Conservation (phyloP, 305 asterid species). For the Solanum hybrid region DNA sequence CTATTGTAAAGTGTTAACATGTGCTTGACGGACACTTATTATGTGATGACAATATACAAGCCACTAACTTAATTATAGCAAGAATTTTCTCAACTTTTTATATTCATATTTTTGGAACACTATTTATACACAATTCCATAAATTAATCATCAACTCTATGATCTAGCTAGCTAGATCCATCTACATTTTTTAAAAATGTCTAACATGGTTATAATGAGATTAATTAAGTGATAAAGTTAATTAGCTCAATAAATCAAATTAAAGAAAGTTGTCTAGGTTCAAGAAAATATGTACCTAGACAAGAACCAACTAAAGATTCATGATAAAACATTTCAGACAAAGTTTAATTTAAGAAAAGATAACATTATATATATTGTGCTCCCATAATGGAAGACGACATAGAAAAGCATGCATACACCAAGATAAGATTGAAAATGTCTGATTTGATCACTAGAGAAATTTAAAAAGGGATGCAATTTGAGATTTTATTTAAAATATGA, state of each 20-base stretch:
- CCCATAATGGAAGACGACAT: constrained; percentile 1
- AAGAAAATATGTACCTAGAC: constrained; percentile 31
- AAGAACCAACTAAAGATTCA: constrained; percentile 14
- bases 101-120: not conserved
- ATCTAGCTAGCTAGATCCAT: not conserved
- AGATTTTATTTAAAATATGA: not conserved
- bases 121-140: not conserved
- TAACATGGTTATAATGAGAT: not conserved
- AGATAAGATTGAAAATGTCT: constrained; percentile 10
- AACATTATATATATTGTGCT: not conserved
- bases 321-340: not conserved
- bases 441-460: not conserved
- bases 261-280: not conserved
- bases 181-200: not conserved
- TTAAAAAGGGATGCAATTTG: not conserved
- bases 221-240: not conserved
- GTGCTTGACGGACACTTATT: not conserved
- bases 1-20: not conserved
- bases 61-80: not conserved
- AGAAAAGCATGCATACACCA: not conserved
- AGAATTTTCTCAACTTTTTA: not conserved
- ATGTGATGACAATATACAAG: not conserved
- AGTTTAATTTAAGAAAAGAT: not conserved
- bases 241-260: not conserved
- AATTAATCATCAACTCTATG: not conserved